These are phyloP conservation scores for Aethionema arabicum DNA, from an alignment of 345 rosid species.

Conservation along the genomic window DNA sequence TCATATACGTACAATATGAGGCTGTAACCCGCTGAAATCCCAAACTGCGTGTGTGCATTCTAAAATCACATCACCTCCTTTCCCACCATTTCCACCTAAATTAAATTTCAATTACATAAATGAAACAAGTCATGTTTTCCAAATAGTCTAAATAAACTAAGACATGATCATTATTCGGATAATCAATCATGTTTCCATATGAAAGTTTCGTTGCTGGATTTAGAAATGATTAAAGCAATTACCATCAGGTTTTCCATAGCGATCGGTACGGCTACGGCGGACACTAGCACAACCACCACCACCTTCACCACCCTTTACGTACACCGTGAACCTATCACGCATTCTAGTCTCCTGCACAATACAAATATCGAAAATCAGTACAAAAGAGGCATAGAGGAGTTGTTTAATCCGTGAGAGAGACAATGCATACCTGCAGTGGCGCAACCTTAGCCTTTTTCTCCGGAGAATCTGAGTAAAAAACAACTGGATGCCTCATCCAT, in stretches of 20 bases:
- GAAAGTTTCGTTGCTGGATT: not conserved
- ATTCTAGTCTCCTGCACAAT: conserved; percentile 41
- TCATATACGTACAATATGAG: conserved; percentile 63
- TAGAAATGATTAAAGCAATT: not conserved
- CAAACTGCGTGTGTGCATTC: conserved; percentile 81
- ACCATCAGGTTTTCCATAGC: conserved; percentile 42
- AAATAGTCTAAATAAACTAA: too few relatives aligned
- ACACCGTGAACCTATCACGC: conserved; percentile 49
- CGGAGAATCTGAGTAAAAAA: conserved; percentile 35
- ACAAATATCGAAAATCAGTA: not conserved
- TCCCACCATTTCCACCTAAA: conserved; percentile 95
- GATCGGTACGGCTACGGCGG: conserved; percentile 40
- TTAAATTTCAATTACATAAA: conserved; percentile 21
- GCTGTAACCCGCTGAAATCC: conserved; percentile 88
- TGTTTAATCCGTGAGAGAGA: not conserved
- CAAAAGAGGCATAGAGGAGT: not conserved
- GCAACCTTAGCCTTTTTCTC: conserved; percentile 54
- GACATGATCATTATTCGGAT: conserved; percentile 5
- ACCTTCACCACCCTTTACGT: conserved; percentile 44
- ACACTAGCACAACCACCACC: conserved; percentile 40
- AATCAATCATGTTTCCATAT: not conserved
- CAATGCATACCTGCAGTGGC: conserved; percentile 44
- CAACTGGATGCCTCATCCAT: conserved; percentile 28
- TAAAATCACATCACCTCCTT: conserved; percentile 91
- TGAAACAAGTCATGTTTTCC: too few relatives aligned